Evolutionary conservation across 169 alveolate species (phyloP), one percentile per base, ranked within the genome.

Genomic region (Theileria sp.): DNA sequence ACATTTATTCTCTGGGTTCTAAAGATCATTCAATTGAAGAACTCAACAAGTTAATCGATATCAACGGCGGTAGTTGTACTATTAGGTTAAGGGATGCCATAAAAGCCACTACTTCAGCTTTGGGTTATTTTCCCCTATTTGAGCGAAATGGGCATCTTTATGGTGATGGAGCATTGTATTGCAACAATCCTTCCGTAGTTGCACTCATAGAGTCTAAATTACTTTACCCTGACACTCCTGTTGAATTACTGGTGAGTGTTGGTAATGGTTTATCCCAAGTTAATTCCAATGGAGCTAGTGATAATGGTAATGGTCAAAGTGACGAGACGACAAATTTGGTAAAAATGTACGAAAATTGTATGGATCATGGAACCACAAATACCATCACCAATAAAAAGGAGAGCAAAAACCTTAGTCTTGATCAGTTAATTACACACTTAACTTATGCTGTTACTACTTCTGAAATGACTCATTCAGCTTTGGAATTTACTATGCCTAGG

Each of bases 21-120:
- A 54, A 34, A 17, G 21, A 19, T 6, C 61, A 60, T 50, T 23
- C 61, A 15, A 60, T 54, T 26, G 79, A 34, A 32, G 72, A 64
- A 3, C 9, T 64, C 17, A 21, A 15, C 17, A 64, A 64, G 72
- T 21, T 64, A 21, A 64, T 64, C 7, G 21, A 21, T 70, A 9
- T 56, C 21, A 34, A 30, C 28, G 77, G 75, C 25, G 91, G 91
- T 13, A 26, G 82, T 21, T 85, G 76, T 38, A 72, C 77, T 26
- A 70, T 85, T 1, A 32, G 30, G 25, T 32, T 75, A 25, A 54
- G 86, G 28, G 91, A 85, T 50, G 97, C 94, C 5, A 32, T 94
- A 60, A 73, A 96, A 17, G 94, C 96, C 10, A 92, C 97, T 25
- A 92, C 97, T 1, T 96, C 97, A 15, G 97, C 97, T 13, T 95